Conservation (phyloP, 108 stramenopile genomes). For the Epipyxis sp. region DNA sequence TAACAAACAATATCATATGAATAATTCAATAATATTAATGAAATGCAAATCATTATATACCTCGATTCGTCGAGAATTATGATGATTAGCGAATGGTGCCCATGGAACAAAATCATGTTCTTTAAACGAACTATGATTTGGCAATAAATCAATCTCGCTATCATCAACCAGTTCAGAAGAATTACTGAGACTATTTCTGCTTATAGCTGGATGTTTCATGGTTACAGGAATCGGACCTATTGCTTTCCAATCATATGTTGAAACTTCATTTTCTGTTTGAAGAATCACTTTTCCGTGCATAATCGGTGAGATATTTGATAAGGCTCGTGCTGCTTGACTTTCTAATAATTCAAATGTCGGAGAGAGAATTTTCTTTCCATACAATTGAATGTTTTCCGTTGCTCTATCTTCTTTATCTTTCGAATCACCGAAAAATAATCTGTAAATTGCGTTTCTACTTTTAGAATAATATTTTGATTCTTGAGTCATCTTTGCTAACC, state of each 20-base stretch:
- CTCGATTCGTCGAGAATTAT: slow-evolving; percentile 40
- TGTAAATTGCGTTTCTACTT: neutral
- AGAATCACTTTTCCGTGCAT: too few species aligned
- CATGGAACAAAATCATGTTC: neutral
- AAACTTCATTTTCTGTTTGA: neutral
- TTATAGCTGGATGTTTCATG: too few species aligned
- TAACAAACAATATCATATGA: too few species aligned
- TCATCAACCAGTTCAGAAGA: too few species aligned
- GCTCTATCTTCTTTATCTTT: slow-evolving; percentile 21
- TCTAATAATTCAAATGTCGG: neutral
- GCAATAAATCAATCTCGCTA: neutral
- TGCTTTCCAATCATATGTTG: neutral
- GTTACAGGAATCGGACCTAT: neutral
- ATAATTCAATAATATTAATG: too few species aligned
- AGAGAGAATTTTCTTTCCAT: slow-evolving; percentile 32
- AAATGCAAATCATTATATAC: too few species aligned
- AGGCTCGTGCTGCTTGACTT: neutral
- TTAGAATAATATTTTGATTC: slow-evolving; percentile 28
- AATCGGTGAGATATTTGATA: neutral
- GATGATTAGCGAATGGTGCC: neutral
- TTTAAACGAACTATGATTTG: neutral
- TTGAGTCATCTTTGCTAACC: neutral
- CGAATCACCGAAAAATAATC: slow-evolving; percentile 11
- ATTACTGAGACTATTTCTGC: too few species aligned
- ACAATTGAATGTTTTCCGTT: neutral